Evolutionary conservation across 192 early-diverging fungal genomes (phyloP).

Genomic region (Coemansia sp.): DNA sequence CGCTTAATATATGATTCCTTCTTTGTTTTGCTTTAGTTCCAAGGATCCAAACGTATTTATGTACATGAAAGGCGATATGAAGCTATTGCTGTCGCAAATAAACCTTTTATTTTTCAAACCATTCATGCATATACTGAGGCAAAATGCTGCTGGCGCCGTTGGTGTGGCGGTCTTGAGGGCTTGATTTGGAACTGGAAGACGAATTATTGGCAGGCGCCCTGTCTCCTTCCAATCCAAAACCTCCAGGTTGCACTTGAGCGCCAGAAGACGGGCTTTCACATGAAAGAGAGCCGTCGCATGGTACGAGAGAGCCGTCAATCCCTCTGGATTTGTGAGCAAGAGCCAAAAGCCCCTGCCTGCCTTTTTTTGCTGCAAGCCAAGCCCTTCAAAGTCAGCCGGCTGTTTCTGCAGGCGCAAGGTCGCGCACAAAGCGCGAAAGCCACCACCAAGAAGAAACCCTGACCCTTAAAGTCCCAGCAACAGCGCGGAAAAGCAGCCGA

Average conservation of each 20-base stretch:
- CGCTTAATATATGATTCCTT: too few species aligned
- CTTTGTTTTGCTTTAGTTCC: too few species aligned
- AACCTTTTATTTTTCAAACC: too few species aligned
- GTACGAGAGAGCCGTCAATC: neutral
- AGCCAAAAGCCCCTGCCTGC: neutral
- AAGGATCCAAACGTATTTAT: too few species aligned
- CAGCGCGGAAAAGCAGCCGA: neutral
- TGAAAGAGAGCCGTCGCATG: neutral
- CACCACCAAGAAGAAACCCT: neutral
- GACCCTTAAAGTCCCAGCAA: neutral
- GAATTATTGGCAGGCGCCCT: neutral
- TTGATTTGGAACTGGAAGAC: too few species aligned
- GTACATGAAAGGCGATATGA: too few species aligned
- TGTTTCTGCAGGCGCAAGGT: neutral
- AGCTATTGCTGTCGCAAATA: too few species aligned
- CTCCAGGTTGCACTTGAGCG: conserved; percentile 1
- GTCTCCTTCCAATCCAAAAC: neutral
- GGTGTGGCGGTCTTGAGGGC: too few species aligned
- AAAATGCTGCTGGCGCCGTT: too few species aligned
- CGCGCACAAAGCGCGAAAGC: neutral
- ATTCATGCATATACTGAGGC: too few species aligned
- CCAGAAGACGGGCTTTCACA: neutral
- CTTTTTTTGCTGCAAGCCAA: too few species aligned
- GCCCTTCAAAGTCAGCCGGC: neutral
- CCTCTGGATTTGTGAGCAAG: neutral